These are phyloP conservation scores for Waitea zeae DNA, from an alignment of 1,284 basidiomycete species.

Conservation along the genomic window DNA sequence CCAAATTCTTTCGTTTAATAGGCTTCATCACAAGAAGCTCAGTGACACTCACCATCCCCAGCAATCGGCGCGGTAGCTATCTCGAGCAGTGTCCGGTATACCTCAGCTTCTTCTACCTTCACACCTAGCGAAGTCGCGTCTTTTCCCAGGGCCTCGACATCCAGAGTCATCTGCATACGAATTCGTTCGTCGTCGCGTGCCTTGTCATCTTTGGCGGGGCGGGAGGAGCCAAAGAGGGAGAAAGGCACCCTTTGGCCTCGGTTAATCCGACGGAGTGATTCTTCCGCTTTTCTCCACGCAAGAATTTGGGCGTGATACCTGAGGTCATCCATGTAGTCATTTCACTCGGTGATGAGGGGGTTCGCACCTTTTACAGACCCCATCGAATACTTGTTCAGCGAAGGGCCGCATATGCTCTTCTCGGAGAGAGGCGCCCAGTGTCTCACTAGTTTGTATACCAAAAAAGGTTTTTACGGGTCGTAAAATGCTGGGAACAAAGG, in stretches of 20 bases:
- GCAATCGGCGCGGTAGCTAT: conserved; percentile 30
- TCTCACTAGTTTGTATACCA: conserved; percentile 32
- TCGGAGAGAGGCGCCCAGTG: conserved; percentile 13
- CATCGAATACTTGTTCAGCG: conserved; percentile 53
- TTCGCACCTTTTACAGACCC: conserved; percentile 47
- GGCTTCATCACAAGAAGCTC: background rate
- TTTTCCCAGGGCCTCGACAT: conserved; percentile 66
- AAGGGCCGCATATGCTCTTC: conserved; percentile 34
- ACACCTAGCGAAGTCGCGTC: conserved; percentile 63
- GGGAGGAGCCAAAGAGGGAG: conserved; percentile 50
- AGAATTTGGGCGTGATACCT: conserved; percentile 58
- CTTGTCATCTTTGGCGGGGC: conserved; percentile 38
- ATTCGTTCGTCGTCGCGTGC: conserved; percentile 68
- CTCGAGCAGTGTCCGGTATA: conserved; percentile 38
- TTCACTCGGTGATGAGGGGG: background rate
- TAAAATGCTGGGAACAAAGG: conserved; percentile 70
- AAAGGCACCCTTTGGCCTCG: conserved; percentile 71
- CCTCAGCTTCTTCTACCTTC: conserved; percentile 31
- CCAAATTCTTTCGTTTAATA: no score
- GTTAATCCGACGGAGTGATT: conserved; percentile 69
- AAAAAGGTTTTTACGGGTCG: conserved; percentile 74
- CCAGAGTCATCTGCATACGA: conserved; percentile 70
- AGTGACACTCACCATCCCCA: conserved; percentile 16
- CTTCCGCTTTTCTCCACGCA: conserved; percentile 82
- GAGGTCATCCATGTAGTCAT: conserved; percentile 4